Evolutionary conservation across 495 filamentous ascomycete genomes (phyloP), one percentile per base, ranked within the genome.

Genomic region (Neurospora sp.): DNA sequence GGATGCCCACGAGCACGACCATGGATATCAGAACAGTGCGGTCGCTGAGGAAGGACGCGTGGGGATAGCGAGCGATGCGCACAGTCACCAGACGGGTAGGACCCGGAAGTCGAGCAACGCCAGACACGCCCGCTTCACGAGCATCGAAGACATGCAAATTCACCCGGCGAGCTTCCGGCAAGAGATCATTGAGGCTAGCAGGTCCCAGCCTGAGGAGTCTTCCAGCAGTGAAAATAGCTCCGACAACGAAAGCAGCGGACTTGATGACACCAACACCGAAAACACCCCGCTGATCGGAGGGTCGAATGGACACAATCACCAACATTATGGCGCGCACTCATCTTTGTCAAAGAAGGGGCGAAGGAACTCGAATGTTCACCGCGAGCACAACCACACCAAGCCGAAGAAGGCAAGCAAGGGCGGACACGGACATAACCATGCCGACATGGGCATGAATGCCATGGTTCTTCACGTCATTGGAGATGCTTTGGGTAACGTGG

Each of bases 391-490:
- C 75, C 96, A 99, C 80, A 90, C 88, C 72, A 89, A 94, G 70
- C 92, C 94, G 0, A 91, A 90, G 76, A 86, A 90, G 3, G 82
- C 86, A 48, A 84, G 82, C 31, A 87, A 90, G 74, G 87, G 88
- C 54, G 86, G 89, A 12, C 88, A 91, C 75, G 87, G 89, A 37
- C 93, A 96, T 82, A 90, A 84, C 20, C 94, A 98, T 78, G 87
- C 83, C 40, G 96, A 98, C 77, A 92, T 98, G 80, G 97, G 97
- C 83, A 98, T 99, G 96, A 93, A 93, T 38, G 96, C 95, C 76
- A 95, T 99, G 82, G 91, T 99, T 81, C 88, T 99, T 8, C 96
- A 99, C 78, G 96, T 99, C 41, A 88, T 98, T 82, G 96, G 96
- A 23, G 96, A 99, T 82, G 96, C 96, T 0, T 89, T 99, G 9